Percentiles rank a stretch among this genome's conserved stretches.
phyloP scores from a whole-genome alignment of 192 early-diverging fungal species.

The Geranomyces michiganensis region DNA sequence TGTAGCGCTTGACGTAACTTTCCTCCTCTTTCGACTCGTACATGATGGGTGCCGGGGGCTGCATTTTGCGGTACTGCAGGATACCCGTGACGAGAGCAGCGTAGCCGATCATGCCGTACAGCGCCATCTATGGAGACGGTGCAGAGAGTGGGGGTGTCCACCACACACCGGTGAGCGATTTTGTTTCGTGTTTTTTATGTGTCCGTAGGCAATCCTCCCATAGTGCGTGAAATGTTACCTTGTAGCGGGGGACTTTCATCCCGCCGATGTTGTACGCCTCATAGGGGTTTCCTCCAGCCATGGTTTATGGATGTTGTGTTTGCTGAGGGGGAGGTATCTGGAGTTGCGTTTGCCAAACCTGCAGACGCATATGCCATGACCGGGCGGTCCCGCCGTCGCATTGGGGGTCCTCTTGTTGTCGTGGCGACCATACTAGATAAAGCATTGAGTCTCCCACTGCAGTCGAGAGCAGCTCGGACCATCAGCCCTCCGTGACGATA shows the following conservation, averaged over 20 bases:
- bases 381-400: too few relatives aligned
- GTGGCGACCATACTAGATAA: too few relatives aligned
- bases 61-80: slow-evolving; percentile 38
- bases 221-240: slow-evolving; percentile 28
- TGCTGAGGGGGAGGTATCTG: too few relatives aligned
- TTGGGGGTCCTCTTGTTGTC: too few relatives aligned
- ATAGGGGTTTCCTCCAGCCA: slow-evolving; percentile 51
- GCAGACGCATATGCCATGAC: too few relatives aligned
- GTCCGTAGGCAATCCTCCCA: neutral
- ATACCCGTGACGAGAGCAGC: slow-evolving; percentile 38
- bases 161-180: too few relatives aligned
- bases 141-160: too few relatives aligned
- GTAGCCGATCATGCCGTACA: slow-evolving; percentile 46
- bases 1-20: slow-evolving; percentile 49
- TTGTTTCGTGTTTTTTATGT: neutral
- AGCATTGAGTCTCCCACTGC: too few relatives aligned
- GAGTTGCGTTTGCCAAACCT: too few relatives aligned
- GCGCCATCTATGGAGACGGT: slow-evolving; percentile 44
- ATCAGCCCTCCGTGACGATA: too few relatives aligned
- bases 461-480: too few relatives aligned
- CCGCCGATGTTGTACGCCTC: slow-evolving; percentile 49
- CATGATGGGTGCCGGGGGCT: slow-evolving; percentile 39
- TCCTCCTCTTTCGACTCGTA: slow-evolving; percentile 53
- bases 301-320: slow-evolving; percentile 10
- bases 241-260: slow-evolving; percentile 50